These are phyloP conservation scores for Amniculicola lignicola DNA, from an alignment of 495 filamentous ascomycete species.

Conservation along the genomic window DNA sequence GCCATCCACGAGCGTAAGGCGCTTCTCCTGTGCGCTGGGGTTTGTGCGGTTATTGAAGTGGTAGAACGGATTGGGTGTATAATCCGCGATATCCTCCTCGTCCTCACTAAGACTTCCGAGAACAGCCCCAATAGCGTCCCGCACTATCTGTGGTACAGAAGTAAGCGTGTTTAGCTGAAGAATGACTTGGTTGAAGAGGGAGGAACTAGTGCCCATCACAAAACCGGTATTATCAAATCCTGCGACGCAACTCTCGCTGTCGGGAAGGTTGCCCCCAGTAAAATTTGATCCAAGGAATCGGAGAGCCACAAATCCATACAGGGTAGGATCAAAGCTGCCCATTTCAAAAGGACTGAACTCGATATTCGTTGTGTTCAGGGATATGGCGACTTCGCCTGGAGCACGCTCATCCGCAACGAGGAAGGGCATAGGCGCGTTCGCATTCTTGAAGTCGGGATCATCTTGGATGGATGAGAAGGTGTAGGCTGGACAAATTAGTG, in stretches of 20 bases:
- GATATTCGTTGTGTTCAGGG: constrained; percentile 74
- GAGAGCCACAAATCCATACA: constrained; percentile 73
- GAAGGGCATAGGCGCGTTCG: constrained; percentile 76
- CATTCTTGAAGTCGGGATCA: constrained; percentile 62
- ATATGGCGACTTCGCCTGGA: constrained; percentile 61
- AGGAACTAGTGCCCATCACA: constrained; percentile 86
- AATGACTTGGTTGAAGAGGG: constrained; percentile 79
- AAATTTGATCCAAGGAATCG: constrained; percentile 80
- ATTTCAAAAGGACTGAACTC: constrained; percentile 90
- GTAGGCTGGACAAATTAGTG: too few species aligned
- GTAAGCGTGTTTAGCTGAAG: constrained; percentile 53
- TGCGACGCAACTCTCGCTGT: constrained; percentile 61
- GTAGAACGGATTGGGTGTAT: constrained; percentile 81
- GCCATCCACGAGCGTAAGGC: constrained; percentile 80
- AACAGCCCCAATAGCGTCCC: constrained; percentile 53
- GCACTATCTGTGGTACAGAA: constrained; percentile 53
- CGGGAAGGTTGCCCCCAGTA: constrained; percentile 57
- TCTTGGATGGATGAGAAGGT: constrained; percentile 86
- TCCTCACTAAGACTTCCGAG: constrained; percentile 53
- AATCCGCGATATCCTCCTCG: constrained; percentile 77
- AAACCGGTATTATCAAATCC: constrained; percentile 87
- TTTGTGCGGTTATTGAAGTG: constrained; percentile 64
- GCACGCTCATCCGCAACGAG: constrained; percentile 72
- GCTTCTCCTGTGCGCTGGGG: constrained; percentile 49
- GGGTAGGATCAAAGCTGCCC: constrained; percentile 77